Conservation (phyloP, 441 rosid species). For the Euphorbia schlechtendalii region DNA sequence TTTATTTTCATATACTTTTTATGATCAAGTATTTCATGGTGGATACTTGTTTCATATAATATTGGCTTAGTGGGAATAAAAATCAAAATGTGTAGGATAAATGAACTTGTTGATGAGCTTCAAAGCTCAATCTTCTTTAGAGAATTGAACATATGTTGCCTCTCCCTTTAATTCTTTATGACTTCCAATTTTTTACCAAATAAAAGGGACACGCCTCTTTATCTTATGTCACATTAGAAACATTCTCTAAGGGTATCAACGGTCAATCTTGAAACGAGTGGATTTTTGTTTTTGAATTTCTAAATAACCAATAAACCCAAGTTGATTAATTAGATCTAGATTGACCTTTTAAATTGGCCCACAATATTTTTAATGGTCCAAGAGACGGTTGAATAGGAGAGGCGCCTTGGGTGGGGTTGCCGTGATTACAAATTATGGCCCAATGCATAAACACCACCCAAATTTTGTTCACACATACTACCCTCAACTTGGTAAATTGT, state of each 20-base stretch:
- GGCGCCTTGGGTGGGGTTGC: not conserved
- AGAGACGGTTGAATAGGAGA: not conserved
- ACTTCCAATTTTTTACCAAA: constrained; percentile 23
- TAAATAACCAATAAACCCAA: not conserved
- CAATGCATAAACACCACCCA: too few relatives aligned
- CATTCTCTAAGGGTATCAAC: not conserved
- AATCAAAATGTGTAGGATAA: constrained; percentile 1
- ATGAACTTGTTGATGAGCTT: constrained; percentile 12
- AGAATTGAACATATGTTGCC: constrained; percentile 8
- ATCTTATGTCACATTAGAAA: too few relatives aligned
- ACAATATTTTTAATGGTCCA: constrained; percentile 14
- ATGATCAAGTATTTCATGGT: too few relatives aligned
- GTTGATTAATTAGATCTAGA: not conserved
- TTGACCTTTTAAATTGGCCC: not conserved
- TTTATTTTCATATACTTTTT: too few relatives aligned
- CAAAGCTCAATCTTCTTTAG: constrained; percentile 14
- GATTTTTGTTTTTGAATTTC: not conserved
- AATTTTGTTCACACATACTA: too few relatives aligned
- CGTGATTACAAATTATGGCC: not conserved
- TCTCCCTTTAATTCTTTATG: constrained; percentile 10
- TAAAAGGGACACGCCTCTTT: not conserved
- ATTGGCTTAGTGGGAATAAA: not conserved
- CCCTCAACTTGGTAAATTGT: too few relatives aligned
- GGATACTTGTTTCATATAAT: too few relatives aligned
- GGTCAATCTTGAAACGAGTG: not conserved